Conservation (phyloP, 495 filamentous ascomycete species). For the Glarea lozoyensis region DNA sequence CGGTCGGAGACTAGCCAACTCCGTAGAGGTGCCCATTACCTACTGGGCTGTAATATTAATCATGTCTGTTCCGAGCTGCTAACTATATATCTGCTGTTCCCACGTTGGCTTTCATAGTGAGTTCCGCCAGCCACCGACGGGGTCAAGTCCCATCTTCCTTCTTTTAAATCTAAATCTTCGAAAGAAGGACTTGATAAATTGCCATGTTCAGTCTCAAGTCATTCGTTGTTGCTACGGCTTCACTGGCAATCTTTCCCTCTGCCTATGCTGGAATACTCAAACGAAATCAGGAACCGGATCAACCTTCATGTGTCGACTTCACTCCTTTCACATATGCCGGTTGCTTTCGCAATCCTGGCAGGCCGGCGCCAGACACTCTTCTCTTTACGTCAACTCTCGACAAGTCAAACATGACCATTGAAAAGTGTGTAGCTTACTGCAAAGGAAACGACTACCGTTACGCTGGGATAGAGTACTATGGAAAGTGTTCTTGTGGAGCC, state of each 20-base stretch:
- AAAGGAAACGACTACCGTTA: constrained; percentile 47
- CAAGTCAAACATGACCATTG: constrained; percentile 37
- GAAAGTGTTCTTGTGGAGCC: constrained; percentile 43
- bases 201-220: constrained; percentile 19
- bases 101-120: too few relatives aligned
- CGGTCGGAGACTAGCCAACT: too few relatives aligned
- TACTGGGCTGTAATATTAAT: too few relatives aligned
- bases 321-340: constrained; percentile 42
- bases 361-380: constrained; percentile 26
- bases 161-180: too few relatives aligned
- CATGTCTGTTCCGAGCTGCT: too few relatives aligned
- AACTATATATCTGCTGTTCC: too few relatives aligned
- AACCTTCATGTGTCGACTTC: constrained; percentile 29
- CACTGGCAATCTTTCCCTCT: constrained; percentile 24
- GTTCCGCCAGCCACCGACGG: too few relatives aligned
- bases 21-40: too few relatives aligned
- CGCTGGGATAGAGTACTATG: constrained; percentile 46
- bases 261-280: constrained; percentile 22
- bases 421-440: constrained; percentile 42
- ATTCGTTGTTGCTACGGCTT: constrained; percentile 23
- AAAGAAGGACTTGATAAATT: background rate
- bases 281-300: constrained; percentile 30
- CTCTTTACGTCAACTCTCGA: constrained; percentile 26
- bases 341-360: constrained; percentile 34
- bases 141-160: too few relatives aligned